Evolutionary conservation across 2,329 filamentous ascomycete genomes (phyloP).

Genomic region (Hypocrella siamensis): DNA sequence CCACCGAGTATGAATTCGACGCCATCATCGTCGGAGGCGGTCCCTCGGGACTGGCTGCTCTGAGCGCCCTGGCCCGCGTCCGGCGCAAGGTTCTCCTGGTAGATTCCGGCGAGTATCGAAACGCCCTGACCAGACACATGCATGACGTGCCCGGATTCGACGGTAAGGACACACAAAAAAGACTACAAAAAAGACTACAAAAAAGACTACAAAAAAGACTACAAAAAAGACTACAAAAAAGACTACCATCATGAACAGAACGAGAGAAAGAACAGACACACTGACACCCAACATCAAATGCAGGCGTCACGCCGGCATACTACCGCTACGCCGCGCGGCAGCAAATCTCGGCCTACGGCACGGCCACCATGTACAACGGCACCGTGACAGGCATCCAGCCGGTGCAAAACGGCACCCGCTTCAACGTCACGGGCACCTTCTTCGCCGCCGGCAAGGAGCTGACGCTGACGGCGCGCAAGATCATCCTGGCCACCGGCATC

Average conservation of each 20-base stretch:
- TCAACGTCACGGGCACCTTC: constrained; percentile 20
- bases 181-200: no score
- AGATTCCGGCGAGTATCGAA: constrained; percentile 43
- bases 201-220: no score
- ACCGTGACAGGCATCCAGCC: constrained; percentile 30
- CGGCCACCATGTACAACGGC: constrained; percentile 32
- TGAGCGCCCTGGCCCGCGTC: constrained; percentile 44
- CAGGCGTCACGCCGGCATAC: constrained; percentile 37
- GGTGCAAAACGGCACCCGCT: constrained; percentile 24
- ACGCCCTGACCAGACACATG: constrained; percentile 38
- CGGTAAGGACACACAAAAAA: constrained; percentile 20
- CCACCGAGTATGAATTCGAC: constrained; percentile 34
- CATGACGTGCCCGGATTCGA: constrained; percentile 47
- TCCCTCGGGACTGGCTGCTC: constrained; percentile 34
- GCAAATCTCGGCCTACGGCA: constrained; percentile 34
- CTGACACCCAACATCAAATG: no score
- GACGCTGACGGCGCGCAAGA: constrained; percentile 30
- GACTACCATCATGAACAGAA: no score
- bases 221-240: no score
- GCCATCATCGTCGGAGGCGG: constrained; percentile 42
- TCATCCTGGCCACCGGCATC: constrained; percentile 43
- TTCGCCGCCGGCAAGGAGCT: constrained; percentile 7
- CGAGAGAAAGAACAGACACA: no score
- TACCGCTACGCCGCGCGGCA: constrained; percentile 37
- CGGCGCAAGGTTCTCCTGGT: constrained; percentile 37